A percentile compares a stretch with the other conserved stretches of the same genome.
Evolutionary conservation across 495 filamentous ascomycete species (phyloP).

Genomic region (Talaromyces stipitatus): DNA sequence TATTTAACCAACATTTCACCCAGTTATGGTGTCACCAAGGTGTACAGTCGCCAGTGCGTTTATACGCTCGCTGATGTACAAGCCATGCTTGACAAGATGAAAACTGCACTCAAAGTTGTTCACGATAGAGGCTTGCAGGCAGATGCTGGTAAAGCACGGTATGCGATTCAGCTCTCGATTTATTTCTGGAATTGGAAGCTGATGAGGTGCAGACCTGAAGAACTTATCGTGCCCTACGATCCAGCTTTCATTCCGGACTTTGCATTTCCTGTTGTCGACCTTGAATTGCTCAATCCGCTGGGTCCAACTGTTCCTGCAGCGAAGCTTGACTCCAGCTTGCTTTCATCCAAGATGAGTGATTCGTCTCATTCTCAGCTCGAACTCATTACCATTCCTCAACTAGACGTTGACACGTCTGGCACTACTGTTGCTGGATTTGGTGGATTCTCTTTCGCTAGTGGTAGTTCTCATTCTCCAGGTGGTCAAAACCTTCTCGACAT

Average conservation of each 20-base stretch:
- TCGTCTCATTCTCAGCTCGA: slow-evolving; percentile 22
- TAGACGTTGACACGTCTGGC: slow-evolving; percentile 26
- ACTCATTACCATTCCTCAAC: slow-evolving; percentile 19
- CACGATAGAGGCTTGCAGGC: slow-evolving; percentile 56
- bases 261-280: slow-evolving; percentile 45
- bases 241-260: slow-evolving; percentile 75
- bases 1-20: not conserved
- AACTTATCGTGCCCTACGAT: slow-evolving; percentile 75
- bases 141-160: slow-evolving; percentile 67
- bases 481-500: not conserved
- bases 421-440: slow-evolving; percentile 28
- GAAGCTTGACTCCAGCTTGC: slow-evolving; percentile 8
- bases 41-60: slow-evolving; percentile 78
- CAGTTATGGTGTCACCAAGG: slow-evolving; percentile 74
- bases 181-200: slow-evolving; percentile 1
- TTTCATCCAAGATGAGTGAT: slow-evolving; percentile 22
- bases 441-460: slow-evolving; percentile 25
- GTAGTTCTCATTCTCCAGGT: slow-evolving; percentile 11
- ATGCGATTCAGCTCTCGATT: slow-evolving; percentile 17
- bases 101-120: slow-evolving; percentile 49
- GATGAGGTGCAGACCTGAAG: slow-evolving; percentile 53
- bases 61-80: slow-evolving; percentile 80
- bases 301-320: slow-evolving; percentile 6
- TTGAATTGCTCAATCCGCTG: slow-evolving; percentile 35
- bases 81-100: slow-evolving; percentile 65